Evolutionary conservation across 768 basidiomycete genomes (phyloP).

Genomic region (Pisolithus sp.): DNA sequence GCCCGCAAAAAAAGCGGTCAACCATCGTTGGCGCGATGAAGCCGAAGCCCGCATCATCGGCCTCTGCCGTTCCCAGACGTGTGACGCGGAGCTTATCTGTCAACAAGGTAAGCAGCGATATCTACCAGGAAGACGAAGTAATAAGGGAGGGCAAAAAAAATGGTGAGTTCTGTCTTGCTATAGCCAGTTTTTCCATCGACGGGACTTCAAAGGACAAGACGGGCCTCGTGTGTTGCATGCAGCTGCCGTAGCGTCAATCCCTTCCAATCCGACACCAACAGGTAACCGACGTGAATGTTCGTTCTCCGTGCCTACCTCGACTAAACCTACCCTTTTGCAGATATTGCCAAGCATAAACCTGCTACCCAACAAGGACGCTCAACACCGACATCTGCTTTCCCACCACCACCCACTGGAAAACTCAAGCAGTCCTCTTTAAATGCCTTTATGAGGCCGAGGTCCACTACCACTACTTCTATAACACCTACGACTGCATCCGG

Average conservation of each 20-base stretch:
- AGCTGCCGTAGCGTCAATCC: not conserved
- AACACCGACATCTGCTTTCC: conserved; percentile 9
- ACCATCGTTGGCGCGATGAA: conserved; percentile 9
- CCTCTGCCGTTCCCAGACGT: conserved; percentile 11
- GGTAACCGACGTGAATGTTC: not conserved
- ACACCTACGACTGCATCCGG: not conserved
- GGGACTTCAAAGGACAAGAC: not conserved
- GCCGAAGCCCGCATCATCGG: conserved; percentile 11
- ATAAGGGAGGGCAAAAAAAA: not conserved
- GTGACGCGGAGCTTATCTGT: conserved; percentile 25
- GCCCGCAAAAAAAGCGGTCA: not conserved
- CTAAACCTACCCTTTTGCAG: not conserved
- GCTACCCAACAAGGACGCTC: not conserved
- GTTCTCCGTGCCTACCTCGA: not conserved
- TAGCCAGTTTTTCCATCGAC: not conserved
- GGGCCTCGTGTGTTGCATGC: not conserved
- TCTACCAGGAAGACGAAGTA: not conserved
- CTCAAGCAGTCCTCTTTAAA: conserved; percentile 21
- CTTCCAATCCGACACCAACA: not conserved
- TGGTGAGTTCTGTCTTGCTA: too few species aligned
- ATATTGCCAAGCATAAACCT: conserved; percentile 3
- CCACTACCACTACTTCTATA: not conserved
- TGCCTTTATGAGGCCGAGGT: conserved; percentile 15
- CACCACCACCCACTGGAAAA: conserved; percentile 10
- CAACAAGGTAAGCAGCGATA: conserved; percentile 13